These are phyloP conservation scores for Areca catechu DNA, from an alignment of 176 grass and related monocot species.

Conservation along the genomic window DNA sequence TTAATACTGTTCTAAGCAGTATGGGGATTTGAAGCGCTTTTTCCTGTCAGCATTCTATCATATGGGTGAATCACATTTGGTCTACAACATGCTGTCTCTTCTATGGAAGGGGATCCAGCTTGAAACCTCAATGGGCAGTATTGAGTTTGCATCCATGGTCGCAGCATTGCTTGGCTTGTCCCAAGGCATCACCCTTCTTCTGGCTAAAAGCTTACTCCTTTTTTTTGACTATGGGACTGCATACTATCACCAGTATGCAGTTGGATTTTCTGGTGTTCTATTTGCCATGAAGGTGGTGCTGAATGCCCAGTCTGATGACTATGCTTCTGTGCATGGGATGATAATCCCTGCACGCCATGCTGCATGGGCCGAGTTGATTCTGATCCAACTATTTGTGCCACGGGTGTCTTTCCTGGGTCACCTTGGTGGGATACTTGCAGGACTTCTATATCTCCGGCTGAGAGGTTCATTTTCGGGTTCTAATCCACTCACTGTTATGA, in stretches of 20 bases:
- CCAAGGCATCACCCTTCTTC: conserved; percentile 58
- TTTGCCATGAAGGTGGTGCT: conserved; percentile 91
- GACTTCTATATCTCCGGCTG: conserved; percentile 58
- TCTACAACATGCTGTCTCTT: conserved; percentile 95
- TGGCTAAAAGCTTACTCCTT: conserved; percentile 49
- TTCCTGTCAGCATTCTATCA: conserved; percentile 92
- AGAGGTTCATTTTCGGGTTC: conserved; percentile 35
- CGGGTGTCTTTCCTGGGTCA: conserved; percentile 71
- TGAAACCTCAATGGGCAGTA: conserved; percentile 73
- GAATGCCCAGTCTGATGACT: conserved; percentile 49
- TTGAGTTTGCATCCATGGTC: conserved; percentile 68
- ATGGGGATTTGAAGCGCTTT: conserved; percentile 61
- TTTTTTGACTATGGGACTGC: conserved; percentile 32
- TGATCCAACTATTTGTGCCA: conserved; percentile 86
- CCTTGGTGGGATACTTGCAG: conserved; percentile 77
- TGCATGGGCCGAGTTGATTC: conserved; percentile 77
- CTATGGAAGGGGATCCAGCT: conserved; percentile 97
- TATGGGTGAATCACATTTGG: conserved; percentile 55
- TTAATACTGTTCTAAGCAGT: conserved; percentile 31
- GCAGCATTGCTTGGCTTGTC: conserved; percentile 55
- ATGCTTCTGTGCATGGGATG: conserved; percentile 54
- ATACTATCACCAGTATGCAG: conserved; percentile 55
- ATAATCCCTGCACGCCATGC: conserved; percentile 70
- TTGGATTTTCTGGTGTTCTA: conserved; percentile 86
- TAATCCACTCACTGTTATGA: conserved; percentile 35